phyloP scores from a whole-genome alignment of 2,329 filamentous ascomycete species.

The Emydomyces testavorans region DNA sequence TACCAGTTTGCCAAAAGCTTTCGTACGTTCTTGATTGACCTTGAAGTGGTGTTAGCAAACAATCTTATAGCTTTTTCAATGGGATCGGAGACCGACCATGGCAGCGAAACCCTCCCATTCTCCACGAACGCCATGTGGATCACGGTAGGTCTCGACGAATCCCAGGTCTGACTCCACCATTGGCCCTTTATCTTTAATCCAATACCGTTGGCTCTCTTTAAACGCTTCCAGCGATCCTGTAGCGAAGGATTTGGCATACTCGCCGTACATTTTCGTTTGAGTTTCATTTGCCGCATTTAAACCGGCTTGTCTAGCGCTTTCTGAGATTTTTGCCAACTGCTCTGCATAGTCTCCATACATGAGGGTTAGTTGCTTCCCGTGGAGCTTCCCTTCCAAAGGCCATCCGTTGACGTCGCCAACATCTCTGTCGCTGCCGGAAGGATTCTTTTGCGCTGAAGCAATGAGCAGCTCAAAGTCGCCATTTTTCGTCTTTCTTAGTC shows the following conservation, averaged over 20 bases:
- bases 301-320: conserved; percentile 56
- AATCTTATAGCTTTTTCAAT: neutral
- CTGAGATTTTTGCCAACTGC: conserved; percentile 57
- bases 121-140: conserved; percentile 66
- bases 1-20: conserved; percentile 76
- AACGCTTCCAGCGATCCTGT: conserved; percentile 64
- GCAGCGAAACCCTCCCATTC: conserved; percentile 82
- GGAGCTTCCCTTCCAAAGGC: conserved; percentile 48
- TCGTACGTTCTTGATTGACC: conserved; percentile 80
- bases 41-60: conserved; percentile 27
- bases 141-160: conserved; percentile 76
- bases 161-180: conserved; percentile 70
- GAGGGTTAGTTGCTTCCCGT: conserved; percentile 57
- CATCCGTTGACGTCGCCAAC: conserved; percentile 55
- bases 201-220: conserved; percentile 67
- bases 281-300: conserved; percentile 61
- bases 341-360: conserved; percentile 63
- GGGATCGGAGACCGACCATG: conserved; percentile 30
- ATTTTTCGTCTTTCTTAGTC: conserved; percentile 54
- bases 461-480: conserved; percentile 63
- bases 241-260: conserved; percentile 64
- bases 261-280: conserved; percentile 60
- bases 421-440: conserved; percentile 55
- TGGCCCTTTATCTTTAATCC: conserved; percentile 74
- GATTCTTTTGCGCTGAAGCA: conserved; percentile 51